Conservation (phyloP, 371 early-diverging fungal genomes). For the Haplosporangium sp. region DNA sequence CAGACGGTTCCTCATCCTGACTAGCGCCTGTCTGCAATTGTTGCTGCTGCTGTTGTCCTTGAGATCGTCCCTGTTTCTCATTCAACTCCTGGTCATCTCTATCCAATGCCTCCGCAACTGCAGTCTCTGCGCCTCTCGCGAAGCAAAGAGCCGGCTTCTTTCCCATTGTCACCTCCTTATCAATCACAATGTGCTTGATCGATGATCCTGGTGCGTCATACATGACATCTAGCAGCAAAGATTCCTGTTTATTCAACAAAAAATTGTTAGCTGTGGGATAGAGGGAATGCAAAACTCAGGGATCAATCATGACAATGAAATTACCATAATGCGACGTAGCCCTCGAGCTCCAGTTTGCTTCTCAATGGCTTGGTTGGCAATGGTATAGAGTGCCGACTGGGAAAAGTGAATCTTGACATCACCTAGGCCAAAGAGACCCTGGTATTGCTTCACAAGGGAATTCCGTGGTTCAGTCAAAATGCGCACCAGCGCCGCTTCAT, state of each 20-base stretch:
- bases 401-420: constrained; percentile 81
- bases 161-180: constrained; percentile 69
- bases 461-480: constrained; percentile 89
- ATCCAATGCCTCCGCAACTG: constrained; percentile 33
- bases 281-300: background rate
- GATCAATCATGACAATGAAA: no score
- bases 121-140: constrained; percentile 63
- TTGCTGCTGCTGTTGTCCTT: constrained; percentile 3
- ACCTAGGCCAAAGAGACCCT: constrained; percentile 76
- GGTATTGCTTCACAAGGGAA: constrained; percentile 86
- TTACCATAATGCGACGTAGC: constrained; percentile 84
- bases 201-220: constrained; percentile 82
- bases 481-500: constrained; percentile 77
- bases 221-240: constrained; percentile 81
- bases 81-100: constrained; percentile 25
- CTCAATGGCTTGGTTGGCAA: constrained; percentile 81
- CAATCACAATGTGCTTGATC: constrained; percentile 77
- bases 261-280: background rate
- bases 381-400: constrained; percentile 70
- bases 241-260: constrained; percentile 61
- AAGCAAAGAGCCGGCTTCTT: constrained; percentile 74
- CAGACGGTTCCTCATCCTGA: constrained; percentile 39
- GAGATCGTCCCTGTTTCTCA: constrained; percentile 6
- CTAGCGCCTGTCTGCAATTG: background rate
- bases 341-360: constrained; percentile 94